These are phyloP conservation scores for Neurospora africana DNA, from an alignment of 495 filamentous ascomycete species.

Conservation along the genomic window DNA sequence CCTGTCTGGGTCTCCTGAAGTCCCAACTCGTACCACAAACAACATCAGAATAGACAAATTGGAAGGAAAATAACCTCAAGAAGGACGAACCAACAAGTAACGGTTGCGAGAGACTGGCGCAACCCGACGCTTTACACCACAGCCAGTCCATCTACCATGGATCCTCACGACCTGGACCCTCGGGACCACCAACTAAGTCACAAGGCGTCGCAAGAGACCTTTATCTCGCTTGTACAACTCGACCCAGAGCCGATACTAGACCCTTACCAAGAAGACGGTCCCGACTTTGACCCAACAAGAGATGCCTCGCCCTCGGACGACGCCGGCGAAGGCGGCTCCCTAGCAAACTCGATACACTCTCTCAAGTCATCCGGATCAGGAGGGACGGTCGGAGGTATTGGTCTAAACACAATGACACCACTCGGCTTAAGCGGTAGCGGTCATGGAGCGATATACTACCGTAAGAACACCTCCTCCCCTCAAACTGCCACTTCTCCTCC, in stretches of 20 bases:
- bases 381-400: background rate
- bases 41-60: background rate
- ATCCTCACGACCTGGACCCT: slow-evolving; percentile 15
- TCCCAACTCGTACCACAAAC: background rate
- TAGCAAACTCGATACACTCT: slow-evolving; percentile 15
- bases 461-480: slow-evolving; percentile 29
- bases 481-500: background rate
- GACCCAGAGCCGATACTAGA: slow-evolving; percentile 57
- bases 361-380: slow-evolving; percentile 10
- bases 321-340: slow-evolving; percentile 6
- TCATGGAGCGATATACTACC: slow-evolving; percentile 48
- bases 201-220: slow-evolving; percentile 39
- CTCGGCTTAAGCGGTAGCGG: slow-evolving; percentile 48
- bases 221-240: slow-evolving; percentile 61
- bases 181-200: background rate
- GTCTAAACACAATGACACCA: slow-evolving; percentile 12
- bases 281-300: slow-evolving; percentile 29
- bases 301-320: background rate
- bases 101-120: background rate
- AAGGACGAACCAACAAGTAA: background rate
- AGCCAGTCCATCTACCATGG: slow-evolving; percentile 15
- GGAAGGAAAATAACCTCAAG: background rate
- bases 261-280: slow-evolving; percentile 47
- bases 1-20: background rate
- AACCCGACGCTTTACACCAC: background rate